Conservation (phyloP, 805 yeast species). For the Suhomyces faveliae region DNA sequence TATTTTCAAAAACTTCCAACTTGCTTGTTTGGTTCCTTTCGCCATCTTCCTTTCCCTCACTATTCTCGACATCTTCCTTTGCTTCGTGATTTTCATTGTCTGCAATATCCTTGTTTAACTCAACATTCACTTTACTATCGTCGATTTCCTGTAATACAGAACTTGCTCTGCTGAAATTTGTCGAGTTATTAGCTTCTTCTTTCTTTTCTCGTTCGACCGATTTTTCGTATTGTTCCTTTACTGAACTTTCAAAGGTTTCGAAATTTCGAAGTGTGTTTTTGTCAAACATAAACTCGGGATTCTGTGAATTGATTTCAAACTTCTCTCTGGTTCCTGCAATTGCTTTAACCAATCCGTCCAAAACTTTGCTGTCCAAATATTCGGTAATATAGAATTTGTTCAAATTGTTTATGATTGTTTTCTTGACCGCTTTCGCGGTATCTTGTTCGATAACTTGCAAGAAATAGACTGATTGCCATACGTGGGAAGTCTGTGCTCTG, state of each 20-base stretch:
- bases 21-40: not conserved
- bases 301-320: constrained; percentile 20
- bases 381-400: constrained; percentile 42
- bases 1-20: not conserved
- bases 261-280: constrained; percentile 28
- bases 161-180: constrained; percentile 9
- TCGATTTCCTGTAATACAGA: constrained; percentile 14
- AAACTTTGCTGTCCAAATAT: constrained; percentile 25
- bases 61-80: constrained; percentile 6
- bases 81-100: constrained; percentile 6
- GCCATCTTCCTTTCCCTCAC: constrained; percentile 8
- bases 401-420: constrained; percentile 51
- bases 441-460: constrained; percentile 51
- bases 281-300: constrained; percentile 35
- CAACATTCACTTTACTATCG: constrained; percentile 16
- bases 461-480: constrained; percentile 54
- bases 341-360: constrained; percentile 34
- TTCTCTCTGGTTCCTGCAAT: constrained; percentile 31
- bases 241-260: constrained; percentile 27
- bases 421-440: constrained; percentile 51
- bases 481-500: constrained; percentile 48
- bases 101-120: constrained; percentile 9
- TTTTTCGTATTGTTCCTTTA: constrained; percentile 22
- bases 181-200: constrained; percentile 5
- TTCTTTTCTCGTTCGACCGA: constrained; percentile 23